Conservation (phyloP, 2,329 filamentous ascomycete species). For the Penicillium sp. region DNA sequence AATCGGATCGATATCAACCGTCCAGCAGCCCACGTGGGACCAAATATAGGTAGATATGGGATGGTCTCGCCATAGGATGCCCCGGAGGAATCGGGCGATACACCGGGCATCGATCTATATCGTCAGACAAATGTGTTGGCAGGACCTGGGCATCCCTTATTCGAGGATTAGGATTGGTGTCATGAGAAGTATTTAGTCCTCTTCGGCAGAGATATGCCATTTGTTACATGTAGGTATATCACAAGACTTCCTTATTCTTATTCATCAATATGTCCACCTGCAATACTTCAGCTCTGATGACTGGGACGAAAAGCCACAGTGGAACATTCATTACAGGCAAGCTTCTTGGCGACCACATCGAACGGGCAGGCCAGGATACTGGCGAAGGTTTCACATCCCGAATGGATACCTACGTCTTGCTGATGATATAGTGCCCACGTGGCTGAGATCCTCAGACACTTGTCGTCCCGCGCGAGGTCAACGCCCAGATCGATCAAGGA, state of each 20-base stretch:
- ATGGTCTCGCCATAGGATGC: too few relatives aligned
- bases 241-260: not conserved
- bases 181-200: too few relatives aligned
- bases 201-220: too few relatives aligned
- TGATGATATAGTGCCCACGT: conserved; percentile 24
- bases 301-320: conserved; percentile 35
- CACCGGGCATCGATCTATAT: too few relatives aligned
- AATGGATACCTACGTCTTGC: not conserved
- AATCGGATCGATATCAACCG: too few relatives aligned
- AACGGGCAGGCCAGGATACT: conserved; percentile 35
- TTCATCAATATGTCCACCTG: conserved; percentile 32
- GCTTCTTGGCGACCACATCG: conserved; percentile 50
- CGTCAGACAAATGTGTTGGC: too few relatives aligned
- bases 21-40: too few relatives aligned
- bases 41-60: too few relatives aligned
- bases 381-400: not conserved
- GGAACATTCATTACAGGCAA: conserved; percentile 45
- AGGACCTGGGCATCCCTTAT: too few relatives aligned
- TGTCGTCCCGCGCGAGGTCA: conserved; percentile 35
- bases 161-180: too few relatives aligned
- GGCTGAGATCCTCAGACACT: conserved; percentile 33
- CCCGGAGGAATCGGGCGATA: too few relatives aligned
- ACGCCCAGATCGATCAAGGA: conserved; percentile 50
- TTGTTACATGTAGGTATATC: not conserved
- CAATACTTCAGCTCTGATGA: conserved; percentile 42